Evolutionary conservation across 192 early-diverging fungal species (phyloP).

Genomic region (Gryganskiella cystojenkinii): DNA sequence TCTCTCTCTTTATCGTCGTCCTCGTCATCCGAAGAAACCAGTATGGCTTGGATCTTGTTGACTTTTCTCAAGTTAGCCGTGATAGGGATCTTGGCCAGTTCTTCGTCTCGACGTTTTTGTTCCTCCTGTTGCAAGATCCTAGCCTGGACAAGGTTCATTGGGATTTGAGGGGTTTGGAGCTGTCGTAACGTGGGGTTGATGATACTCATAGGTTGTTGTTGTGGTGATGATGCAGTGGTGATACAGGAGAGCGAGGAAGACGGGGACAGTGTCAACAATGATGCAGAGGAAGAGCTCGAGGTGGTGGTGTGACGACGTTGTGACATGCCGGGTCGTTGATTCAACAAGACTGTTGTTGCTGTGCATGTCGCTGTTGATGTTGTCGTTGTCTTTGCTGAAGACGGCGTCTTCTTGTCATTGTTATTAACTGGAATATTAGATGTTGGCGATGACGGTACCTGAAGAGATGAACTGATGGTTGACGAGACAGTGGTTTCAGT

Average conservation of each 20-base stretch:
- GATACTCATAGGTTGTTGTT: constrained; percentile 22
- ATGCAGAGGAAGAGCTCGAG: neutral
- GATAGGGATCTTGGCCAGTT: constrained; percentile 50
- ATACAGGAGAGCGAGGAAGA: constrained; percentile 9
- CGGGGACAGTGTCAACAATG: too few species aligned
- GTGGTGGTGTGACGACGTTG: constrained; percentile 48
- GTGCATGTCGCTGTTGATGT: neutral
- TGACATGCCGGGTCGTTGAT: constrained; percentile 12
- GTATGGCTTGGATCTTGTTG: constrained; percentile 47
- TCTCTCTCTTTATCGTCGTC: neutral
- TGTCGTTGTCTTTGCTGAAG: constrained; percentile 2
- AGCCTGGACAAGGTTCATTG: constrained; percentile 42
- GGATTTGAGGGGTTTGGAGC: constrained; percentile 45
- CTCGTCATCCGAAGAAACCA: constrained; percentile 34
- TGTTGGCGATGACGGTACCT: neutral
- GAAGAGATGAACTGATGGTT: neutral
- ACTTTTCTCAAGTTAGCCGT: constrained; percentile 43
- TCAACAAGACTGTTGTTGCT: neutral
- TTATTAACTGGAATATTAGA: too few species aligned
- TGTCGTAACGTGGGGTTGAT: constrained; percentile 42
- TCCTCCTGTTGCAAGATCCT: constrained; percentile 47
- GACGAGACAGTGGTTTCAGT: neutral
- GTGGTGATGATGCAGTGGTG: neutral
- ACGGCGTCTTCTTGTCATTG: too few species aligned
- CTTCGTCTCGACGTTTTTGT: constrained; percentile 24